Evolutionary conservation across 2,329 filamentous ascomycete genomes (phyloP), one percentile per base, ranked within the genome.

Genomic region (Pseudocercospora fijiensis): DNA sequence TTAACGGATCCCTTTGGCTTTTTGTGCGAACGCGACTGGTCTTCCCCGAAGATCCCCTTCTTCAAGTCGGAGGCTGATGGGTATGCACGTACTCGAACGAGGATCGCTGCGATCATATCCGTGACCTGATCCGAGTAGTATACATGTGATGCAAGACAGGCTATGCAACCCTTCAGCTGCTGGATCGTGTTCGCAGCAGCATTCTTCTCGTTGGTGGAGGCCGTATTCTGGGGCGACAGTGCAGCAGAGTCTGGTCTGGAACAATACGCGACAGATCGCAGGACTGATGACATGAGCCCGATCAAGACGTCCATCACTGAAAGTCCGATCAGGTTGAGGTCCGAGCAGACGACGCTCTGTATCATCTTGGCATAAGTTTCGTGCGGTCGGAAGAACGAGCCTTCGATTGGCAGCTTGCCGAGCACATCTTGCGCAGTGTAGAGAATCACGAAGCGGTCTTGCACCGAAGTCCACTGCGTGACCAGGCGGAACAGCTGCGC

Each of bases 121-220:
- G 90, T 88, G 61, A 98, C 91, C 77, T 99, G 95, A 71, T 98
- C 94, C 1, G 91, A 91, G 75, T 99, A 99, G 80, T 99, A 99
- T 30, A 97, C 88, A 74, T 99, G 95, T 0, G 91, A 96, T 2
- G 93, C 92, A 27, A 99, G 81, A 74, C 93, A 87, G n/a, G 92
- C 92, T 65, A 97, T 92, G 77, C 91, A 96, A 69, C 86, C 84
- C 75, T 95, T 89, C 16, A 98, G 83, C 30, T 88, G 60, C 22
- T 66, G 60, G 9, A 69, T 61, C 24, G 65, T 63, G 3, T 63
- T 62, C 56, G 61, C 57, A 1, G 63, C 61, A 20, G 62, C 66
- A 11, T 58, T 55, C 27, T 58, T 60, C 27, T 62, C 59, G 13
- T 43, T 58, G n/a, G 51, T 51, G 22, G 53, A 41, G 4, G 61